Base-by-base conservation (phyloP, 352 stramenopile species). In the Pythium aquatile region DNA sequence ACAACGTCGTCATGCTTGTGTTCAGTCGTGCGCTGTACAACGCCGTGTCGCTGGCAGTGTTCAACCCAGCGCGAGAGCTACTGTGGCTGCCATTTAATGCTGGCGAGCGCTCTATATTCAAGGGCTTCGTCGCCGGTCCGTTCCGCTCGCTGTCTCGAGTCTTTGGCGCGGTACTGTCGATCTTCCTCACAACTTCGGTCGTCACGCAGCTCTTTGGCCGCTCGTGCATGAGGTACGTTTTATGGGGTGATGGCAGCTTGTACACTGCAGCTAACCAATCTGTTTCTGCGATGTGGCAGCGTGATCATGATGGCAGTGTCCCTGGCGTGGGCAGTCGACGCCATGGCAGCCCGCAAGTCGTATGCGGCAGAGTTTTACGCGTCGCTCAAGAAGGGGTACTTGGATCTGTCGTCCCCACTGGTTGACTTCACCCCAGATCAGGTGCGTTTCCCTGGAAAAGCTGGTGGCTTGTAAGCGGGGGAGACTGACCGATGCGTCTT, bases 291-390 rank as follows among this genome's bases (percentile, higher is more conserved):
- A 24, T 24, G 33, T 26, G n/a, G 58, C 40, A 94, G 83, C 63
- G 57, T 81, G 13, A 53, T 89, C 16, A 88, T 94, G 79, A 89
- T 81, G 58, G 68, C 68, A 26, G 73, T 77, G 1, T 81, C 83
- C 1, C 49, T 84, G 46, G 79, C 73, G 8, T 93, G 84, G 84
- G 79, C 90, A 30, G 47, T 89, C 7, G 83, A 91, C 49, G 82
- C 84, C 0, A 63, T 95, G 44, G 86, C 84, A 17, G 86, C 86
- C 0, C 73, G 82, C 32, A 87, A 93, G 37, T 91, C 85, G n/a
- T 96, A 96, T 44, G 83, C 87, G 11, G 75, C 81, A 0, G 87
- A 96, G 64, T 96, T 96, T 55, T 96, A 96, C 63, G 65, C 85
- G 11, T 94, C 87, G 1, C 74, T 96, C 33, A 85, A 88, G 30